Percentiles rank a stretch among this genome's conserved stretches.
These are phyloP conservation scores for Cladorrhinum sp. DNA, from an alignment of 2,329 filamentous ascomycete genomes.

Conservation along the genomic window DNA sequence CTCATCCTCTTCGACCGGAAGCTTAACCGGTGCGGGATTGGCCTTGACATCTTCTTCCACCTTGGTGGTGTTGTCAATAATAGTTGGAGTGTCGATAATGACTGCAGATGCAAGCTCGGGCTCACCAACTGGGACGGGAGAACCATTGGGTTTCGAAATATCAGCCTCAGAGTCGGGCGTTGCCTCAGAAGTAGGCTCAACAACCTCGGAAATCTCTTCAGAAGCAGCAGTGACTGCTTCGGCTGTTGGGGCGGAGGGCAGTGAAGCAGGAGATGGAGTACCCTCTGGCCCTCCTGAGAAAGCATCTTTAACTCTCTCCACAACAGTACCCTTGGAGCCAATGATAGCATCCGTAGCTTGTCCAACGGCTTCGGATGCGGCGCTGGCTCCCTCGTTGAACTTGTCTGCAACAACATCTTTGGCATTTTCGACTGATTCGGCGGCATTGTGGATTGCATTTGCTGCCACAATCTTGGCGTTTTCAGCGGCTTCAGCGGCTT, in stretches of 20 bases:
- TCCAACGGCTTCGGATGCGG: slow-evolving; percentile 33
- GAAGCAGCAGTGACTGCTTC: slow-evolving; percentile 23
- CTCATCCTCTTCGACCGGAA: slow-evolving; percentile 22
- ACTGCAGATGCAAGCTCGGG: slow-evolving; percentile 23
- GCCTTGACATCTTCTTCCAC: slow-evolving; percentile 17
- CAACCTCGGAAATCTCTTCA: slow-evolving; percentile 15
- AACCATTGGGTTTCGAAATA: slow-evolving; percentile 23
- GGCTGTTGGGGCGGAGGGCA: too few relatives aligned
- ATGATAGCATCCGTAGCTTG: slow-evolving; percentile 16
- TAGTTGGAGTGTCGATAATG: slow-evolving; percentile 34
- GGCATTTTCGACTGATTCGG: slow-evolving; percentile 26
- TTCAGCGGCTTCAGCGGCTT: slow-evolving; percentile 35
- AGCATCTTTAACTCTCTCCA: slow-evolving; percentile 15
- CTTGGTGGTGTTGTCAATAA: slow-evolving; percentile 27
- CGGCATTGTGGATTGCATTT: slow-evolving; percentile 37
- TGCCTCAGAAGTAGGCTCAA: slow-evolving; percentile 22
- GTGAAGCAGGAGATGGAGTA: too few relatives aligned
- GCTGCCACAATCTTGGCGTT: slow-evolving; percentile 25
- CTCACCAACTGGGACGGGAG: neutral
- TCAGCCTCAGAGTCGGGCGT: slow-evolving; percentile 2
- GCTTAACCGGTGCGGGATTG: slow-evolving; percentile 19
- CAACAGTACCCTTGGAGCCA: neutral
- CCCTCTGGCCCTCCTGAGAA: too few relatives aligned
- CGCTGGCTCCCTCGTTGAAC: slow-evolving; percentile 17
- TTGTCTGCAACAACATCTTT: slow-evolving; percentile 23